Base-by-base conservation (phyloP, 192 early-diverging fungal species). In the Spinellus fusiger region DNA sequence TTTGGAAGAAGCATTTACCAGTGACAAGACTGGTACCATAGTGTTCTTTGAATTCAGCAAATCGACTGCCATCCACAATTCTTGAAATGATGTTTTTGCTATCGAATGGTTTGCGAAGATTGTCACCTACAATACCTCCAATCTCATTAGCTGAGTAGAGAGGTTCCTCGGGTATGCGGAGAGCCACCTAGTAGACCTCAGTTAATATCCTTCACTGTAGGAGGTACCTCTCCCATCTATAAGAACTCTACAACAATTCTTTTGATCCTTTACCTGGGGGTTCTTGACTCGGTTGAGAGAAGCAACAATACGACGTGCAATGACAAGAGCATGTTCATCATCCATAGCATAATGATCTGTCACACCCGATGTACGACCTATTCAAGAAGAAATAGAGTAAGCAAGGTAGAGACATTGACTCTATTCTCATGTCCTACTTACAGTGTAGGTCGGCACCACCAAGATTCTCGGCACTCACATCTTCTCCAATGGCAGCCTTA, bases 391-490 rank as follows among this genome's bases (percentile, higher is more conserved):
- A 23, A 27, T n/a, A 27, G 47, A 54, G 25, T 10, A 23, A 34
- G 25, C 9, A 4, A 20, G 10, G 8, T 28, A 31, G 20, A 18
- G 25, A 10, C 15, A 26, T 23, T 23, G 18, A 0, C 15, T 33
- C 12, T 25, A 4, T 27, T 2, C 22, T 23, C 23, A 57, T 16
- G 5, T 12, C 32, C 31, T 59, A 74, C 77, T 86, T 83, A 82
- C 93, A 93, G 71, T 98, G 95, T 65, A 98, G 78, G 68, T 96
- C 95, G 13, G 86, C 95, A 49, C 95, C 95, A 62, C 95, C 95
- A 49, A 98, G 82, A 23, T 94, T 91, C 75, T 98, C 95, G 16
- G 91, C 90, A 33, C 86, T 83, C 22, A 98, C 90, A 23, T 89
- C 87, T 74, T 98, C 94, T 54, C 95, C 95, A 50, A 94, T 98